Conservation (phyloP, 495 filamentous ascomycete genomes). For the Trypethelium eluteriae region DNA sequence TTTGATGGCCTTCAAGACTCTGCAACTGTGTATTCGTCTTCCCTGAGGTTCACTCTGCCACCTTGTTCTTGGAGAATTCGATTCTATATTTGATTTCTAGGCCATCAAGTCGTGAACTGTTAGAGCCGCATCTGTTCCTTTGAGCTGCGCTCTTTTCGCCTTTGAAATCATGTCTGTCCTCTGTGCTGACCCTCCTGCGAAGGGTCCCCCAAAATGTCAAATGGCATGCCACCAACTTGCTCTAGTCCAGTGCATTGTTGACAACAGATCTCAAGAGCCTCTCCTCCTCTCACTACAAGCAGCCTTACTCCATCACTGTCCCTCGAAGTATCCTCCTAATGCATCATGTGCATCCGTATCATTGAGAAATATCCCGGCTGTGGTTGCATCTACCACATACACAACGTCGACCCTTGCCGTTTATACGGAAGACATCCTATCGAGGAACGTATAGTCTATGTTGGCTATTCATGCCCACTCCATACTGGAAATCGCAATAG, state of each 20-base stretch:
- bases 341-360: constrained; percentile 28
- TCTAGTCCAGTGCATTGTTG: background rate
- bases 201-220: background rate
- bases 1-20: background rate
- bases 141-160: background rate
- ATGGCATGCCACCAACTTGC: constrained; percentile 4
- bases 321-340: background rate
- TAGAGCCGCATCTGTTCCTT: background rate
- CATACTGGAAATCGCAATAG: constrained; percentile 14
- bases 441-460: constrained; percentile 26
- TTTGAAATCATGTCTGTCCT: constrained; percentile 1
- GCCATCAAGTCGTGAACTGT: no score
- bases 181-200: background rate
- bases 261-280: background rate
- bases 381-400: constrained; percentile 29
- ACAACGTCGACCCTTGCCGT: constrained; percentile 29
- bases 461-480: constrained; percentile 29
- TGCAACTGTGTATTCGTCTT: background rate
- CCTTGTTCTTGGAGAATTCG: background rate
- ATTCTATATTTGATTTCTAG: background rate
- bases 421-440: constrained; percentile 26
- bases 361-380: constrained; percentile 31
- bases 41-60: background rate
- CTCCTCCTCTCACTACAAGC: background rate
- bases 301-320: background rate